These are phyloP conservation scores for Colletotrichum scovillei DNA, from an alignment of 2,329 filamentous ascomycete species.

Conservation along the genomic window DNA sequence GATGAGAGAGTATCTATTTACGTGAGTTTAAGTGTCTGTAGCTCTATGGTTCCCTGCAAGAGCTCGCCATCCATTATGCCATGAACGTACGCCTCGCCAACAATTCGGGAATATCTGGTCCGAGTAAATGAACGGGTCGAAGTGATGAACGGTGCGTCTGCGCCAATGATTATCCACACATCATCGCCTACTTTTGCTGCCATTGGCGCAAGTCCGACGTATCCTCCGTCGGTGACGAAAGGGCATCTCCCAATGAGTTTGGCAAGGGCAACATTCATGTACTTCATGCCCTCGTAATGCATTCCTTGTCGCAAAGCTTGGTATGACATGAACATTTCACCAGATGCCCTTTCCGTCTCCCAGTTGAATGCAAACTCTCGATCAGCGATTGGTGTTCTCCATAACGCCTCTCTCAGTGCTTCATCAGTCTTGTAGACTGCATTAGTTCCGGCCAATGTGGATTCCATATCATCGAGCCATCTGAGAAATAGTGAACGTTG, in stretches of 20 bases:
- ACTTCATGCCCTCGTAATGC: not conserved
- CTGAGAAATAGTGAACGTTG: not conserved
- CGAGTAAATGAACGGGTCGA: not conserved
- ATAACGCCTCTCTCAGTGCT: not conserved
- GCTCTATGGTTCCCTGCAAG: not conserved
- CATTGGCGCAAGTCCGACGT: not conserved
- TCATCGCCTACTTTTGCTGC: not conserved
- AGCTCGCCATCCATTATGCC: slow-evolving; percentile 3
- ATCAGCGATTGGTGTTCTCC: slow-evolving; percentile 7
- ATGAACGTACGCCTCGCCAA: slow-evolving; percentile 11
- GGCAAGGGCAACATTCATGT: not conserved
- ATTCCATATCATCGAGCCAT: not conserved
- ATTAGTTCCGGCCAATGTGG: not conserved
- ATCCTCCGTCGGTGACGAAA: not conserved
- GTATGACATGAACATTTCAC: not conserved
- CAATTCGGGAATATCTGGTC: not conserved
- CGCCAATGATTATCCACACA: not conserved
- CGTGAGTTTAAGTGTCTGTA: not conserved
- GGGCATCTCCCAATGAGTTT: not conserved
- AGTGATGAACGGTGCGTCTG: not conserved
- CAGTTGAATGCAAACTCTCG: slow-evolving; percentile 11
- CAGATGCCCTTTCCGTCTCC: not conserved
- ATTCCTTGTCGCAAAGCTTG: not conserved
- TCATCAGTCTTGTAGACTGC: not conserved
- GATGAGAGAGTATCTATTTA: not conserved